Evolutionary conservation across 495 filamentous ascomycete species (phyloP).

Genomic region (Apiosordaria backusii): DNA sequence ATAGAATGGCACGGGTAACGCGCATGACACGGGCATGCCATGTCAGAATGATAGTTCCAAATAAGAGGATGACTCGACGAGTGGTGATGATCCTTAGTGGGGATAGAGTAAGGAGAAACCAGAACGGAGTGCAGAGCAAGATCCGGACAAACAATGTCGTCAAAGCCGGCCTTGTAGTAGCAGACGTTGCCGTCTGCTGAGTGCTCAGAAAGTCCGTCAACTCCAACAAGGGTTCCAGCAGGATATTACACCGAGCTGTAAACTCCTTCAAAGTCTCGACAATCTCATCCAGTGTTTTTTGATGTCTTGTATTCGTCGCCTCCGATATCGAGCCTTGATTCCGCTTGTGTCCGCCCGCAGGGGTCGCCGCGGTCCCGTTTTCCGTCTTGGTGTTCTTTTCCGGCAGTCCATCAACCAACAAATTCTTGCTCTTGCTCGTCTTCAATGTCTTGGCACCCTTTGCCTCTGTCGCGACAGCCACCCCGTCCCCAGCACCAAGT

Average conservation of each 20-base stretch:
- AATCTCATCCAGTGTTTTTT: conserved; percentile 90
- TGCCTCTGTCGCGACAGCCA: conserved; percentile 12
- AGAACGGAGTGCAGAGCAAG: conserved; percentile 78
- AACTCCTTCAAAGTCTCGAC: conserved; percentile 86
- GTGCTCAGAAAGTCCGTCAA: conserved; percentile 93
- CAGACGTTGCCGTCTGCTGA: conserved; percentile 83
- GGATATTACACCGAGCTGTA: conserved; percentile 83
- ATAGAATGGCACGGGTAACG: conserved; percentile 82
- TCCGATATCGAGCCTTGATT: conserved; percentile 51
- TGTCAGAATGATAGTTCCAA: conserved; percentile 78
- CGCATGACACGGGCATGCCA: conserved; percentile 89
- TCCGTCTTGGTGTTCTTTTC: conserved; percentile 50
- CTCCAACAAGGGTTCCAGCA: conserved; percentile 81
- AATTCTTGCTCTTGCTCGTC: conserved; percentile 31
- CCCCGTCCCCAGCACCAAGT: conserved; percentile 22
- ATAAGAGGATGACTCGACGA: conserved; percentile 69
- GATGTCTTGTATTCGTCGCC: conserved; percentile 60
- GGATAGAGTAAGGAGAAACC: conserved; percentile 77
- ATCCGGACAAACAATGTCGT: conserved; percentile 88
- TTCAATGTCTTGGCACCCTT: conserved; percentile 22
- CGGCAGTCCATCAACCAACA: conserved; percentile 34
- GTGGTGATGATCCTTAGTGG: conserved; percentile 84
- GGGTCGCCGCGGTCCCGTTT: conserved; percentile 31
- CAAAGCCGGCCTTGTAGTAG: conserved; percentile 87
- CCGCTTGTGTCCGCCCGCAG: conserved; percentile 48